Conservation (phyloP, 306 rosid species). For the Betula pendula region DNA sequence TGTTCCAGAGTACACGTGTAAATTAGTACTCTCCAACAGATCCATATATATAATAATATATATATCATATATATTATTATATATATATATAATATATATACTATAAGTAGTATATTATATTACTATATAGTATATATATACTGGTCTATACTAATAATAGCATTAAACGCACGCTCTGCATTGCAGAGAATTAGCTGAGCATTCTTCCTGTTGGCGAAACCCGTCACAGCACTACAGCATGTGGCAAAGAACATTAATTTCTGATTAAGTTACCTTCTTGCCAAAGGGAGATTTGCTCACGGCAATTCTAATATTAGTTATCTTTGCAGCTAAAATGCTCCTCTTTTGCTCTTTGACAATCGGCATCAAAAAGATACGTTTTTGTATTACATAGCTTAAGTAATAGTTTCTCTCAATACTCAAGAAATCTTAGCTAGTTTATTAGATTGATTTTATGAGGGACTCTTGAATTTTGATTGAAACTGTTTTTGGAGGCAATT, state of each 20-base stretch:
- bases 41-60: too few relatives aligned
- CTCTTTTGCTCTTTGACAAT: background rate
- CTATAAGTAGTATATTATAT: too few relatives aligned
- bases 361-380: background rate
- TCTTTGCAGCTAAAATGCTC: background rate
- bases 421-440: too few relatives aligned
- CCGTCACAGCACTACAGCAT: slow-evolving; percentile 5
- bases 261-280: background rate
- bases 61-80: too few relatives aligned
- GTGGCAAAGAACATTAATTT: background rate
- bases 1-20: background rate
- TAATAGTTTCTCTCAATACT: too few relatives aligned
- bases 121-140: too few relatives aligned
- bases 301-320: slow-evolving; percentile 10
- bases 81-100: slow-evolving; percentile 1
- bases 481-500: too few relatives aligned
- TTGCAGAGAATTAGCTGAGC: slow-evolving; percentile 9
- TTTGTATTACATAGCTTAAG: too few relatives aligned
- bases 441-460: too few relatives aligned
- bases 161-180: background rate
- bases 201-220: slow-evolving; percentile 24
- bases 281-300: slow-evolving; percentile 32
- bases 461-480: too few relatives aligned
- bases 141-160: slow-evolving; percentile 1
- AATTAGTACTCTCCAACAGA: too few relatives aligned